Evolutionary conservation across 2,329 filamentous ascomycete species (phyloP).

Genomic region (Sporothrix pseudoabietina): DNA sequence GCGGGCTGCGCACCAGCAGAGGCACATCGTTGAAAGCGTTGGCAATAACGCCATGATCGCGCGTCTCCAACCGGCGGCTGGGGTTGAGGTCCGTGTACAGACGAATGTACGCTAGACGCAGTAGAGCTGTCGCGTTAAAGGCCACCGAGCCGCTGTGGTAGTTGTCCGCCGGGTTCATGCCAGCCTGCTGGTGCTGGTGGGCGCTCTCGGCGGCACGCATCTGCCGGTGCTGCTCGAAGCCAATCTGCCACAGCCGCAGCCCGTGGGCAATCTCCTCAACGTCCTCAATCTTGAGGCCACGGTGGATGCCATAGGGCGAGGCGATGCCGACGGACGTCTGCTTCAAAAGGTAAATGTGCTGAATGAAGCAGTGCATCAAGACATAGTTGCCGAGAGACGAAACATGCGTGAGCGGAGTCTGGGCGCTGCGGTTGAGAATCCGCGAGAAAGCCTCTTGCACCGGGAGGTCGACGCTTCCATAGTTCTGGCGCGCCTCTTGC

Average conservation of each 20-base stretch:
- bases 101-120: slow-evolving; percentile 64
- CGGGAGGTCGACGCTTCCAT: slow-evolving; percentile 53
- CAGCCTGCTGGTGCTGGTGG: slow-evolving; percentile 40
- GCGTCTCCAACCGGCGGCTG: slow-evolving; percentile 63
- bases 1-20: slow-evolving; percentile 59
- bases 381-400: slow-evolving; percentile 70
- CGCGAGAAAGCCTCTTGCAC: slow-evolving; percentile 60
- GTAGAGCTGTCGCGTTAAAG: slow-evolving; percentile 65
- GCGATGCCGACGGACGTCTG: slow-evolving; percentile 59
- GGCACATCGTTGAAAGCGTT: slow-evolving; percentile 61
- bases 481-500: slow-evolving; percentile 59
- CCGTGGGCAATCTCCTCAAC: slow-evolving; percentile 60
- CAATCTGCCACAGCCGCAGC: slow-evolving; percentile 59
- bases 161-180: slow-evolving; percentile 17
- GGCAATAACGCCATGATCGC: slow-evolving; percentile 64
- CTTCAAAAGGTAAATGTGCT: slow-evolving; percentile 71
- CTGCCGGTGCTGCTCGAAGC: slow-evolving; percentile 60
- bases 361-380: slow-evolving; percentile 70
- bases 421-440: slow-evolving; percentile 55
- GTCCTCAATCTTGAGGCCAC: slow-evolving; percentile 56
- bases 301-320: slow-evolving; percentile 53
- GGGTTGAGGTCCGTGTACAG: slow-evolving; percentile 67
- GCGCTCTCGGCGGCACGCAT: slow-evolving; percentile 52
- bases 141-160: slow-evolving; percentile 60
- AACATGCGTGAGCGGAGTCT: slow-evolving; percentile 53